Evolutionary conservation across 306 rosid species (phyloP), one percentile per base, ranked within the genome.

Genomic region (Sophora flavescens): DNA sequence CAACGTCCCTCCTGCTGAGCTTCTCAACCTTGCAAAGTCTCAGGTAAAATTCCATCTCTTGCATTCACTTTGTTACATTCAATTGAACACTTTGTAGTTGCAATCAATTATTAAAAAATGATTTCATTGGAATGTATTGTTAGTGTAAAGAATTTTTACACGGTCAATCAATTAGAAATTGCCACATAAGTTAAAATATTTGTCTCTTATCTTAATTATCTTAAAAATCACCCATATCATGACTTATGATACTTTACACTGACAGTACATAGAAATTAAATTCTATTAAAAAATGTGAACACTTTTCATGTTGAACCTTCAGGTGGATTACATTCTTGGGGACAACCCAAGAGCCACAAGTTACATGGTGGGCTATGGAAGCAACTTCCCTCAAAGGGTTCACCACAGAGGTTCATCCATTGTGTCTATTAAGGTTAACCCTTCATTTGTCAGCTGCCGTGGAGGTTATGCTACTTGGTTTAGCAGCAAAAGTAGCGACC

Each of bases 291-390:
- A 22, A 2, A 11, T 6, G 17, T 51, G 0, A 67, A 36, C 5
- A 10, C 15, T 16, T 28, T 41, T 5, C 48, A 6, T 81, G 76
- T 66, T 68, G 2, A 59, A 47, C 78, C 30, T 56, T 84, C 85
- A 92, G 96, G 96, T 91, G 79, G 99, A 95, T 51, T 95, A 95
- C 87, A 83, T 95, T 87, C 90, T 95, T 4, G 99, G 99, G 8
- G 97, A 95, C 86, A 95, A 95, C 76, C 99, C 99, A 0, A 89
- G 97, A 82, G 97, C 96, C 1, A 95, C 96, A 0, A 95, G 99
- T 66, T 95, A 92, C 82, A 90, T 95, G 93, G 97, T 95, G 6
- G 99, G 99, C 8, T 95, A 92, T 73, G 99, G 99, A 79, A 77
- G 74, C 87, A 95, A 91, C 82, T 92, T 69, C 81, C 99, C 99